Base-by-base conservation (phyloP, 192 early-diverging fungal species). In the Jimgerdemannia lactiflua region DNA sequence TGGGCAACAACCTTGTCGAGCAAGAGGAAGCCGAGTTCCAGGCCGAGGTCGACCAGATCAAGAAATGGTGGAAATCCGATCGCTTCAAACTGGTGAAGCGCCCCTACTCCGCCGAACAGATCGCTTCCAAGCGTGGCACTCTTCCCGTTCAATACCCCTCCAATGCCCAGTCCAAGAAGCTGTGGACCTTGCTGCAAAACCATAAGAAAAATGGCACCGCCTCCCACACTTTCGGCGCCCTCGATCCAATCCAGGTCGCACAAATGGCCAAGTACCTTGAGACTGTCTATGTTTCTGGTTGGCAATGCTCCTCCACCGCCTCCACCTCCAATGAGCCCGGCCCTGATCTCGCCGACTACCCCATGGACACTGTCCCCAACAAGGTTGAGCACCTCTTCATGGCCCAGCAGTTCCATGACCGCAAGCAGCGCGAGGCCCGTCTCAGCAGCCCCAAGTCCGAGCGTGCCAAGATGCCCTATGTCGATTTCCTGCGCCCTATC, bases 311-410 rank as follows among this genome's bases (percentile, higher is more conserved):
- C 43, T 97, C 96, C 71, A 98, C 95, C 42, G 96, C 96, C 70
- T 95, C 94, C 59, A 88, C 91, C 79, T 93, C 93, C 71, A 98
- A 98, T 86, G 96, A 98, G 86, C 96, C 96, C 72, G 96, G 96
- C 43, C 96, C 96, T 8, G 97, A 99, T 91, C 92, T 99, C 72
- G 97, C 96, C 71, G 97, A 99, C 87, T 99, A 97, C 86, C 97
- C 96, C 71, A 97, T 97, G 96, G 95, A 96, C 79, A 94, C 94
- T 73, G 95, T 99, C 75, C 96, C 97, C 70, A 98, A 98, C 87
- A 98, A 99, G 87, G 97, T 99, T 49, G 96, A 99, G 80, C 97
- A 99, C 80, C 90, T 98, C 67, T 99, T 99, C 89, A 90, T 93
- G 82, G 97, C 97, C 40, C 96, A 99, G 86, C 85, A 91, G 69